These are phyloP conservation scores for Pholiota conissans DNA, from an alignment of 768 basidiomycete species.

Conservation along the genomic window DNA sequence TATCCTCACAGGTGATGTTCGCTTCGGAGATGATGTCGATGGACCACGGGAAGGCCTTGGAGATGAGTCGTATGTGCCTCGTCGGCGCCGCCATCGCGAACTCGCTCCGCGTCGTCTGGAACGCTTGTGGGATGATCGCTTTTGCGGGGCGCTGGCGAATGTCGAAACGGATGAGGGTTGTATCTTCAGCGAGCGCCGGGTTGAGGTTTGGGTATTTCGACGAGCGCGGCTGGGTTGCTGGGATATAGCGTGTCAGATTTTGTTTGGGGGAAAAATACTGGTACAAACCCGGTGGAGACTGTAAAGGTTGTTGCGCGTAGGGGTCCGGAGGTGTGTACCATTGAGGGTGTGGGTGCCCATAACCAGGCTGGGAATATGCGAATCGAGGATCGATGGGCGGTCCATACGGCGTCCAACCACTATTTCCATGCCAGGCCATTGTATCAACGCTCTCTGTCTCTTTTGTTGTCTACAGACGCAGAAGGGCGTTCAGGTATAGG, in stretches of 20 bases:
- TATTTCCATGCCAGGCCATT: slow-evolving; percentile 2
- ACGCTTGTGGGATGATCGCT: slow-evolving; percentile 43
- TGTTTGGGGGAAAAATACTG: background rate
- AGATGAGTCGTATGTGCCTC: slow-evolving; percentile 52
- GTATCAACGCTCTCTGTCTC: too few species aligned
- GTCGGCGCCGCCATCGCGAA: slow-evolving; percentile 38
- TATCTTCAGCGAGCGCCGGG: slow-evolving; percentile 52
- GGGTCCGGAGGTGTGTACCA: background rate
- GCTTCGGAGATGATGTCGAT: slow-evolving; percentile 49
- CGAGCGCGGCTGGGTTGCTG: slow-evolving; percentile 19
- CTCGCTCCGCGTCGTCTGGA: slow-evolving; percentile 34
- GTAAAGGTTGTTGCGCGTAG: background rate
- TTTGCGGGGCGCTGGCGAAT: slow-evolving; percentile 41
- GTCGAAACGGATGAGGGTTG: slow-evolving; percentile 50
- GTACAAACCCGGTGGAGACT: slow-evolving; percentile 1
- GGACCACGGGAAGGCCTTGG: slow-evolving; percentile 64
- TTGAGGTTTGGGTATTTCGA: slow-evolving; percentile 51
- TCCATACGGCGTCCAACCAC: background rate
- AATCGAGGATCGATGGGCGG: slow-evolving; percentile 1
- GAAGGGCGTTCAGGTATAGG: too few species aligned
- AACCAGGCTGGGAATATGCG: background rate
- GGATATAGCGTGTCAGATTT: background rate
- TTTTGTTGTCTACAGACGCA: too few species aligned
- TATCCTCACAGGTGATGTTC: slow-evolving; percentile 47
- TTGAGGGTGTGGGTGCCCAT: background rate